These are phyloP conservation scores for Beta macrorhiza DNA, from an alignment of 179 eudicot genomes.

Conservation along the genomic window DNA sequence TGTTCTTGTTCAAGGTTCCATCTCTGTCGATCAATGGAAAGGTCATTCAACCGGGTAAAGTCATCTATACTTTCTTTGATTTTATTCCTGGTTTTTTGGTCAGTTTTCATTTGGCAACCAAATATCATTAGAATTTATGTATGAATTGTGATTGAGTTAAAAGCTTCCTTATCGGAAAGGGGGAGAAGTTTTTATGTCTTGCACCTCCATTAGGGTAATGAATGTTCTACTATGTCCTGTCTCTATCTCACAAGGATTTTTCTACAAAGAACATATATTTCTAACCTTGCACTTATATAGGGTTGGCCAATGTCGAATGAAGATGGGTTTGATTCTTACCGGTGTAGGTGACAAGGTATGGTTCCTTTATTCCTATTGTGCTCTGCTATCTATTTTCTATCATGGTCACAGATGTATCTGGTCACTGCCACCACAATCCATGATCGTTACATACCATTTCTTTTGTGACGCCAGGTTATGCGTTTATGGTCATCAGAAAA, in stretches of 20 bases:
- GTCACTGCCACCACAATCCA: background rate
- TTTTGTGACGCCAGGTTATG: constrained; percentile 54
- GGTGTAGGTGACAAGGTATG: constrained; percentile 88
- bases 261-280: background rate
- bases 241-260: constrained; percentile 5
- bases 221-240: background rate
- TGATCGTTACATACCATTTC: background rate
- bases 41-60: constrained; percentile 64
- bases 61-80: background rate
- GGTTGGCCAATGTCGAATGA: constrained; percentile 76
- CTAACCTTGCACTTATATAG: constrained; percentile 35
- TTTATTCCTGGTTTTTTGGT: background rate
- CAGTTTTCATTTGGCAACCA: background rate
- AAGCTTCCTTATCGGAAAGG: background rate
- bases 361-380: constrained; percentile 1
- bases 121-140: background rate
- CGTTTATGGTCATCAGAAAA: constrained; percentile 84
- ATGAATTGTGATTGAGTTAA: too few relatives aligned
- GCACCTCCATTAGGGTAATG: background rate
- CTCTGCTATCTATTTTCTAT: constrained; percentile 6
- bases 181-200: background rate
- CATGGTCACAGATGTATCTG: background rate
- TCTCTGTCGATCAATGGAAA: constrained; percentile 64
- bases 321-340: constrained; percentile 77
- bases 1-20: constrained; percentile 45